Percentiles rank a stretch among this genome's conserved stretches.
Evolutionary conservation across 768 basidiomycete genomes (phyloP).

Genomic region (Amanita fuliginea): DNA sequence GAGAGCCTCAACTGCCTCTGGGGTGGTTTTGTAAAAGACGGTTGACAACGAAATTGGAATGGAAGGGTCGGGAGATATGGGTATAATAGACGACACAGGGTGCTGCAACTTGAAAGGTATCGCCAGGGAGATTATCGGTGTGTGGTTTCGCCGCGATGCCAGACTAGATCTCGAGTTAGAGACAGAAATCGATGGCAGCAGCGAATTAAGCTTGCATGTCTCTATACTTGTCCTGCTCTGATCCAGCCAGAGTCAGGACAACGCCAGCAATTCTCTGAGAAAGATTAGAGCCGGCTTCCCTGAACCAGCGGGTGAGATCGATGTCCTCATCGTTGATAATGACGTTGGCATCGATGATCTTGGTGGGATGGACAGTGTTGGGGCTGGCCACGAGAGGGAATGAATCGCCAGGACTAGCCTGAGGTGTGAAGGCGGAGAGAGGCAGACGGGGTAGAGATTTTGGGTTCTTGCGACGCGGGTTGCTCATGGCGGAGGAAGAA

Average conservation of each 20-base stretch:
- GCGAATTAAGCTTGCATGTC: constrained; percentile 30
- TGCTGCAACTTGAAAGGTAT: constrained; percentile 52
- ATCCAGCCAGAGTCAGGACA: constrained; percentile 40
- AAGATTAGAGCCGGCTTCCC: constrained; percentile 35
- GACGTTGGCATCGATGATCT: constrained; percentile 62
- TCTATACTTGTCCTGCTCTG: constrained; percentile 31
- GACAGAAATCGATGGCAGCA: neutral
- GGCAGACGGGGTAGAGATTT: constrained; percentile 65
- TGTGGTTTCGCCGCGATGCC: neutral
- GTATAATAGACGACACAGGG: constrained; percentile 26
- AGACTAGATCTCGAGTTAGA: constrained; percentile 1
- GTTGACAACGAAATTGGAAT: constrained; percentile 46
- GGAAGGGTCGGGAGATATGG: constrained; percentile 25
- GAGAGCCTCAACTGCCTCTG: constrained; percentile 42
- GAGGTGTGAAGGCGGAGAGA: constrained; percentile 63
- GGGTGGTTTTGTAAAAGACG: constrained; percentile 37
- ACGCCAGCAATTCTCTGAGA: constrained; percentile 38
- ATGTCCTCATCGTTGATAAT: constrained; percentile 28
- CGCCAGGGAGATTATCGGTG: constrained; percentile 44
- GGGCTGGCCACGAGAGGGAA: constrained; percentile 66
- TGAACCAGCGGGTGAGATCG: constrained; percentile 39
- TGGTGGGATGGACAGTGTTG: constrained; percentile 48
- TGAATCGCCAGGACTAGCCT: constrained; percentile 50
- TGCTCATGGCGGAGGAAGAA: neutral
- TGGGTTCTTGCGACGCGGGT: constrained; percentile 43